Evolutionary conservation across 1,139 yeast genomes (phyloP).

Genomic region (Scheffersomyces cryptocercus): DNA sequence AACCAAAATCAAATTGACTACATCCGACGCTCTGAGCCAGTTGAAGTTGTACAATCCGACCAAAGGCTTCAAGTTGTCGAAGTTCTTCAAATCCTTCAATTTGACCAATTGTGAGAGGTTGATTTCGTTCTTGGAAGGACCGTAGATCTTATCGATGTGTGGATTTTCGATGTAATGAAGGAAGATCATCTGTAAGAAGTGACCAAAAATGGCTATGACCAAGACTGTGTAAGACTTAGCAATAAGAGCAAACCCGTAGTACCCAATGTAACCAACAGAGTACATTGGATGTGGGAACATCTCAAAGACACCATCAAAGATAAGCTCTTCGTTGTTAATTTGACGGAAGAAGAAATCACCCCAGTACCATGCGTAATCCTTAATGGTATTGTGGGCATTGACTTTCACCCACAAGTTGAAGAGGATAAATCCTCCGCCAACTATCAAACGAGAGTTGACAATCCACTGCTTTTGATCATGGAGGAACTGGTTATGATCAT

Average conservation of each 20-base stretch:
- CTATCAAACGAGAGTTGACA: slow-evolving; percentile 35
- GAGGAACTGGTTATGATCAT: slow-evolving; percentile 41
- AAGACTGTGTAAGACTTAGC: slow-evolving; percentile 75
- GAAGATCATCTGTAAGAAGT: slow-evolving; percentile 76
- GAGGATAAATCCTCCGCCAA: slow-evolving; percentile 54
- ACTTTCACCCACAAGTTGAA: slow-evolving; percentile 86
- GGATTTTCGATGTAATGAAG: slow-evolving; percentile 82
- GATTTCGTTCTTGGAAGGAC: slow-evolving; percentile 42
- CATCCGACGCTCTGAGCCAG: slow-evolving; percentile 65
- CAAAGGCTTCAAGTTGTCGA: slow-evolving; percentile 54
- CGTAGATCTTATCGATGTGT: slow-evolving; percentile 81
- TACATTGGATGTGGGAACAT: slow-evolving; percentile 95
- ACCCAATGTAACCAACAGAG: slow-evolving; percentile 86
- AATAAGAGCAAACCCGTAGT: slow-evolving; percentile 80
- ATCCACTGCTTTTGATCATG: slow-evolving; percentile 35
- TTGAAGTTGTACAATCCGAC: slow-evolving; percentile 67
- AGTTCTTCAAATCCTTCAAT: slow-evolving; percentile 45
- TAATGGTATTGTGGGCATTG: slow-evolving; percentile 86
- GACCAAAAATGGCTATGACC: slow-evolving; percentile 73
- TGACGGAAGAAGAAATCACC: slow-evolving; percentile 89
- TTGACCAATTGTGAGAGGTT: slow-evolving; percentile 38
- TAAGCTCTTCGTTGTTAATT: slow-evolving; percentile 69
- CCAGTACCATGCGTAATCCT: slow-evolving; percentile 96
- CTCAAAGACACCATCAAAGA: slow-evolving; percentile 89
- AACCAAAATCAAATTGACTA: slow-evolving; percentile 52